Evolutionary conservation across 306 rosid genomes (phyloP).

Genomic region (Vigna nakashimae): DNA sequence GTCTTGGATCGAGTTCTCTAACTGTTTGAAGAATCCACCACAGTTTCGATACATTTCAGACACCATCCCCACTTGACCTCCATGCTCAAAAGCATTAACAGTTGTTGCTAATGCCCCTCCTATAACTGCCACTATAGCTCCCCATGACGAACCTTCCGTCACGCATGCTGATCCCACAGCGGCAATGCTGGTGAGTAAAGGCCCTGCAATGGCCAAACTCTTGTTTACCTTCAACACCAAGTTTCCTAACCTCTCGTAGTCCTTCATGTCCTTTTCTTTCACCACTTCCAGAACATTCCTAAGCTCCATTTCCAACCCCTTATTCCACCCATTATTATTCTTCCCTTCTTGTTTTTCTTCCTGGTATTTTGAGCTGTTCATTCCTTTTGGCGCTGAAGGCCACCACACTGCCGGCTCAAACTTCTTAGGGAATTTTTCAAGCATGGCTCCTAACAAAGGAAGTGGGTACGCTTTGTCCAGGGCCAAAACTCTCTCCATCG

Average conservation of each 20-base stretch:
- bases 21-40: slow-evolving; percentile 60
- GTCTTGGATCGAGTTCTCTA: slow-evolving; percentile 61
- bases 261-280: slow-evolving; percentile 72
- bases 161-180: slow-evolving; percentile 63
- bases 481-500: slow-evolving; percentile 64
- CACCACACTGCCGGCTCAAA: slow-evolving; percentile 82
- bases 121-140: slow-evolving; percentile 49
- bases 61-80: slow-evolving; percentile 84
- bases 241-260: slow-evolving; percentile 80
- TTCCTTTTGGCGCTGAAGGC: slow-evolving; percentile 49
- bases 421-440: slow-evolving; percentile 74
- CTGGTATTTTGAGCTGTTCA: background rate
- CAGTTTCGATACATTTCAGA: slow-evolving; percentile 72
- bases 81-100: slow-evolving; percentile 67
- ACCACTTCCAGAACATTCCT: slow-evolving; percentile 61
- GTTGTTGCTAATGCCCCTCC: slow-evolving; percentile 68
- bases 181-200: slow-evolving; percentile 71
- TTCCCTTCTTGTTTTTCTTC: slow-evolving; percentile 34
- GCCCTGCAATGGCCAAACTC: slow-evolving; percentile 72
- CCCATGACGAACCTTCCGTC: slow-evolving; percentile 50
- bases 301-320: slow-evolving; percentile 60
- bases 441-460: slow-evolving; percentile 79
- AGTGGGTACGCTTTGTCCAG: slow-evolving; percentile 87
- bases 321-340: slow-evolving; percentile 69
- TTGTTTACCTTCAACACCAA: slow-evolving; percentile 69